Evolutionary conservation across 2,329 filamentous ascomycete species (phyloP).

Genomic region (Sporothrix phasma): DNA sequence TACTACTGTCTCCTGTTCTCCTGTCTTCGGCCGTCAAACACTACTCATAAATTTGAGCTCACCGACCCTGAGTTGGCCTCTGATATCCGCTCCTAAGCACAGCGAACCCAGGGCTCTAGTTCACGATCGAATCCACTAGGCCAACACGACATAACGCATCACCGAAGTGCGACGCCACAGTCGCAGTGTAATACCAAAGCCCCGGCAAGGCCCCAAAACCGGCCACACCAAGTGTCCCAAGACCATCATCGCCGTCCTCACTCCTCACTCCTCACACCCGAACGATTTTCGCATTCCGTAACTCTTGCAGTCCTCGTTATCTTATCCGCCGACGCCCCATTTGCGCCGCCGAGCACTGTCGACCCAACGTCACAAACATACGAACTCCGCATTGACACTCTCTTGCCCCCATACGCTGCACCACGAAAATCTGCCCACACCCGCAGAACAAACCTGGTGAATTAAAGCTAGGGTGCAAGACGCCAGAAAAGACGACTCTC

Average conservation of each 20-base stretch:
- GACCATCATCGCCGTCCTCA: neutral
- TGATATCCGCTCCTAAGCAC: neutral
- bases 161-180: neutral
- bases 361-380: neutral
- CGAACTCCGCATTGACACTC: neutral
- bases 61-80: slow-evolving; percentile 6
- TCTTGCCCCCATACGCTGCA: neutral
- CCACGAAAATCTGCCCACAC: neutral
- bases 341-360: neutral
- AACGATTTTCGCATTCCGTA: no score
- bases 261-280: no score
- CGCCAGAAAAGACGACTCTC: neutral
- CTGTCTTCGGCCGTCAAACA: no score
- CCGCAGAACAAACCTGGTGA: neutral
- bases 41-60: slow-evolving; percentile 2
- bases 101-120: neutral
- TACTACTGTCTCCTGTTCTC: no score
- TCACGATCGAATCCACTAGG: neutral
- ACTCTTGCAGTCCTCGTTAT: neutral
- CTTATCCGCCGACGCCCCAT: neutral
- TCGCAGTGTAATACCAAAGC: neutral
- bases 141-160: neutral
- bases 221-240: neutral
- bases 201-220: neutral
- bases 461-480: neutral